Percentiles rank a stretch among this genome's conserved stretches.
Conservation (phyloP, 1,284 basidiomycete genomes). For the Hypsizygus ulmarius region DNA sequence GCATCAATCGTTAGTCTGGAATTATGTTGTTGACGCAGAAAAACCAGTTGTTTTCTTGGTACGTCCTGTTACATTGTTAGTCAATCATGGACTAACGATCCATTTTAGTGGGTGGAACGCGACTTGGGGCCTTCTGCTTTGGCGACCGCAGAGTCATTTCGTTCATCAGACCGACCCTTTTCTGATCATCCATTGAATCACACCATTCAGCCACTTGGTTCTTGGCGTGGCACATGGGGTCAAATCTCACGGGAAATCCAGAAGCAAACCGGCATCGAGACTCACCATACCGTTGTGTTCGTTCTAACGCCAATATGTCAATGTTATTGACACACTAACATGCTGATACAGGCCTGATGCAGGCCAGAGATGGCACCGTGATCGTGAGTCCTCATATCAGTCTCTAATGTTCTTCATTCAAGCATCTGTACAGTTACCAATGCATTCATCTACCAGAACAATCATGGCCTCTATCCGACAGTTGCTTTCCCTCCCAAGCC, state of each 20-base stretch:
- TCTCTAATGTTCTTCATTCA: not conserved
- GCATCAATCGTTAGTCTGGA: constrained; percentile 8
- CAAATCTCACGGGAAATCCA: constrained; percentile 16
- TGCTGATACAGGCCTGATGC: constrained; percentile 8
- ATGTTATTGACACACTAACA: not conserved
- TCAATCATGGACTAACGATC: not conserved
- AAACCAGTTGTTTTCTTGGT: constrained; percentile 17
- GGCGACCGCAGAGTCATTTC: constrained; percentile 13
- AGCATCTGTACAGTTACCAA: constrained; percentile 10
- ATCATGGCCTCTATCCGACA: constrained; percentile 15
- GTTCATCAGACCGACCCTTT: constrained; percentile 3
- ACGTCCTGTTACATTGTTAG: not conserved
- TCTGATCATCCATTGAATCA: constrained; percentile 15
- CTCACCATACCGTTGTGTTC: constrained; percentile 13
- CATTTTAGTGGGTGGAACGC: constrained; percentile 15
- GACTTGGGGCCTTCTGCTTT: constrained; percentile 13
- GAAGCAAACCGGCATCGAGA: constrained; percentile 16
- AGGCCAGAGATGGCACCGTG: constrained; percentile 12
- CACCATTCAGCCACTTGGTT: constrained; percentile 16
- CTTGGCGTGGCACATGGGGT: constrained; percentile 19
- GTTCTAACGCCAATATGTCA: not conserved
- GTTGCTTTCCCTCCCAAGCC: constrained; percentile 8
- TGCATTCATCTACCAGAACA: constrained; percentile 18
- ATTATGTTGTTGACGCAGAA: constrained; percentile 15
- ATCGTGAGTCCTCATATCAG: constrained; percentile 8